A percentile compares a stretch with the other conserved stretches of the same genome.
phyloP scores from a whole-genome alignment of 164 flowering plant species.

The Piper longum region DNA sequence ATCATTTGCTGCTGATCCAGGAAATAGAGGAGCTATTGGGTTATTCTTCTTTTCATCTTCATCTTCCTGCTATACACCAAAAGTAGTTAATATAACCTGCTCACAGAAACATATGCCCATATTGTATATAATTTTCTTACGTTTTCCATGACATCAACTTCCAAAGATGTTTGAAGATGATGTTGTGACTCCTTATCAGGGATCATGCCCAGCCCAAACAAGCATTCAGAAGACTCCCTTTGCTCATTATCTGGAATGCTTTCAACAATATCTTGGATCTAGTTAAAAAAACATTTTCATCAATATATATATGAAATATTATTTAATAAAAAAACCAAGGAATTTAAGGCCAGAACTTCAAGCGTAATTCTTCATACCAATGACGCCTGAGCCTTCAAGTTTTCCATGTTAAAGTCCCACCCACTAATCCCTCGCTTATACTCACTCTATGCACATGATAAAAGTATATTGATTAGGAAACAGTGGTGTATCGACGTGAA shows the following conservation, averaged over 20 bases:
- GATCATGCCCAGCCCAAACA: conserved; percentile 16
- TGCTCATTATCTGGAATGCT: conserved; percentile 23
- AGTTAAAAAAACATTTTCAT: conserved; percentile 4
- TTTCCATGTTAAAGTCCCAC: conserved; percentile 92
- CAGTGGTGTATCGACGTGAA: neutral
- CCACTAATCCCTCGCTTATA: conserved; percentile 93
- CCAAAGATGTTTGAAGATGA: conserved; percentile 4
- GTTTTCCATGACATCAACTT: conserved; percentile 20
- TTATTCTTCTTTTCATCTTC: conserved; percentile 16
- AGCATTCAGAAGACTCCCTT: conserved; percentile 26
- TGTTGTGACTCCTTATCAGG: conserved; percentile 16
- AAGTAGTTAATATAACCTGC: neutral
- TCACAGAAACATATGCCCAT: conserved; percentile 1
- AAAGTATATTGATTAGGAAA: neutral
- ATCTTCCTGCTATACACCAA: conserved; percentile 35
- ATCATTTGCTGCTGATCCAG: conserved; percentile 14
- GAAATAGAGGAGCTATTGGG: conserved; percentile 15
- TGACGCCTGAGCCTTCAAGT: conserved; percentile 82
- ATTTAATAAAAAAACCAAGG: too few species aligned
- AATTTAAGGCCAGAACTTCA: neutral
- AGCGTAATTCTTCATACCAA: conserved; percentile 31
- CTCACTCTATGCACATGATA: conserved; percentile 42
- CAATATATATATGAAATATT: neutral
- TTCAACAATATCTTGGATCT: conserved; percentile 74
- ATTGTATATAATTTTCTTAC: conserved; percentile 12